Base-by-base conservation (phyloP, 768 basidiomycete species). In the Boletellus sp. region DNA sequence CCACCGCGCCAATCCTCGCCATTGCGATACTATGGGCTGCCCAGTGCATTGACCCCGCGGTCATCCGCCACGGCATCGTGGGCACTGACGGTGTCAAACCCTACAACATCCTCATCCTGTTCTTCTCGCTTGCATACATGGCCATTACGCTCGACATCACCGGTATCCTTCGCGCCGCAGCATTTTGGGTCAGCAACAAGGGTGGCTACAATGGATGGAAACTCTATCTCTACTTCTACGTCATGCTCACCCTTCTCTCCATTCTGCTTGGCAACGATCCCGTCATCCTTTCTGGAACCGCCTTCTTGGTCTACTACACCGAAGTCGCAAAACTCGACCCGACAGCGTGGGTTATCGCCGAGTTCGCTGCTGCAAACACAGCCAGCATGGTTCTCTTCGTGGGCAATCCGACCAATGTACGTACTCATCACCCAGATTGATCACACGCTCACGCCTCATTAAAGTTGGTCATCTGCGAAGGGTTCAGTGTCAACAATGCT, bases 251-350 rank as follows among this genome's bases (percentile, higher is more conserved):
- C 12, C 62, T 79, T 13, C 74, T 85, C 52, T 93, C 90, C 36
- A 74, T 87, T 38, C 57, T 94, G 1, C 74, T 96, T n/a, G 94
- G 94, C 6, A 96, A 96, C 61, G 92, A 97, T 68, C 94, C 94
- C 0, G 81, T 98, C 63, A 90, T 96, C 50, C 78, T 97, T 42
- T 90, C 87, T 12, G 94, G 93, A 2, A 95, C 94, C 0, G 84
- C 85, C 0, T 96, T 97, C 66, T 70, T 96, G 28, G 87, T 85
- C 6, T 96, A 96, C 60, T 91, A 92, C 59, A 94, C 93, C 0
- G 66, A 79, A 28, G 84, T 84, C 9, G 59, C 58, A 31, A 22
- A 66, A 37, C 69, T 83, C 20, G 50, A 81, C 24, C 80, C 83
- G 0, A 70, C 72, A 3, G 73, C 86, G 1, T 88, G 86, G 87